Conservation (phyloP, 2,329 filamentous ascomycete genomes). For the Aspergillus sclerotialis region DNA sequence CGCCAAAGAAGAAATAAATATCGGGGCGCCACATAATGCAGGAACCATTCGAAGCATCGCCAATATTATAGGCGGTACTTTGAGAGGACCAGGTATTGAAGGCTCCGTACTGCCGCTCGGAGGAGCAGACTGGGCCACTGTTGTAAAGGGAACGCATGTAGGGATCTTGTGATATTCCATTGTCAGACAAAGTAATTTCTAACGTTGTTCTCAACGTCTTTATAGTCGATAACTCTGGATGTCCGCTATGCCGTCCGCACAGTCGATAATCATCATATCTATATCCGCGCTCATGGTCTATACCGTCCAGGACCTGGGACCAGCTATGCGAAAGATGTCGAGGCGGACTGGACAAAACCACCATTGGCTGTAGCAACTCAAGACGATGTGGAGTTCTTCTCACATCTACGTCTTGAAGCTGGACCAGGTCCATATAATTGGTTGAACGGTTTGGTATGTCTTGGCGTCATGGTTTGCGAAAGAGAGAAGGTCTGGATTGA, state of each 20-base stretch:
- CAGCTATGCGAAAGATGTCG: constrained; percentile 15
- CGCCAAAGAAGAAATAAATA: constrained; percentile 13
- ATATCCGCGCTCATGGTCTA: constrained; percentile 18
- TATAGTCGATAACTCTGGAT: constrained; percentile 18
- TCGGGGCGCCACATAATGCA: constrained; percentile 15
- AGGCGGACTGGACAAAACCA: constrained; percentile 4
- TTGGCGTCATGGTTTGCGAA: constrained; percentile 17
- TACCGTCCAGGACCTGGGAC: constrained; percentile 18
- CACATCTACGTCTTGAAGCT: constrained; percentile 15
- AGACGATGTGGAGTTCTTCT: constrained; percentile 20
- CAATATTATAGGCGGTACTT: constrained; percentile 14
- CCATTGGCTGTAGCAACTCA: constrained; percentile 13
- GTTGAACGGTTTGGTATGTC: constrained; percentile 19
- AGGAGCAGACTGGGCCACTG: constrained; percentile 17
- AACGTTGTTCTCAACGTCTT: too few relatives aligned
- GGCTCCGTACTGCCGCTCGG: constrained; percentile 14
- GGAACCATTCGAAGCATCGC: constrained; percentile 14
- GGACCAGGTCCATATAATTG: constrained; percentile 16
- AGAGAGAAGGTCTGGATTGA: constrained; percentile 17
- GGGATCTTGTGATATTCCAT: neutral
- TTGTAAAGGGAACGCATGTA: constrained; percentile 18
- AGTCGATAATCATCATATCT: constrained; percentile 13
- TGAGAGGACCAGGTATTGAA: constrained; percentile 17
- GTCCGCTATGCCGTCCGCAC: constrained; percentile 17
- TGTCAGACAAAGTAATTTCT: neutral